Evolutionary conservation across 805 yeast species (phyloP).

Genomic region (Yamadazyma akitaensis): DNA sequence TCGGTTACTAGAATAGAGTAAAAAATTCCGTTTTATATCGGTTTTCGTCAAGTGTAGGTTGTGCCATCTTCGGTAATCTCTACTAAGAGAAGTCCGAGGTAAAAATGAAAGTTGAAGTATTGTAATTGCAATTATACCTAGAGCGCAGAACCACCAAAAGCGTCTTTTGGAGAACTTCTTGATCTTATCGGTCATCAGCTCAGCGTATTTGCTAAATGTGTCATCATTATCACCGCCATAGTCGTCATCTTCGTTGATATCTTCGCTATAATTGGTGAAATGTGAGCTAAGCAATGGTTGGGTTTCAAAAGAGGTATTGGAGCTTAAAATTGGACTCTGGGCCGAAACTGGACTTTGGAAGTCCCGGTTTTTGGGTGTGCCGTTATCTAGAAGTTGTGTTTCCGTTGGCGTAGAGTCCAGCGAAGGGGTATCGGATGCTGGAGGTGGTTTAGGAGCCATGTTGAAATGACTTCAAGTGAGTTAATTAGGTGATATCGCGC

Average conservation of each 20-base stretch:
- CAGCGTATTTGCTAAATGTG: conserved; percentile 1
- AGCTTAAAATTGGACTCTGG: conserved; percentile 4
- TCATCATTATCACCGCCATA: not conserved
- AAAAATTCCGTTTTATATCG: conserved; percentile 64
- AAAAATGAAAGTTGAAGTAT: conserved; percentile 67
- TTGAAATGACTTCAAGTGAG: not conserved
- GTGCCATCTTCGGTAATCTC: conserved; percentile 78
- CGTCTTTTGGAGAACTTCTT: conserved; percentile 26
- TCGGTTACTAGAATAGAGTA: conserved; percentile 33
- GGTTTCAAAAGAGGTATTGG: not conserved
- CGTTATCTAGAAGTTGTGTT: not conserved
- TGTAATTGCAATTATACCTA: conserved; percentile 51
- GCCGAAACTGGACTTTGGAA: not conserved
- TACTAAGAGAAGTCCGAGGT: conserved; percentile 77
- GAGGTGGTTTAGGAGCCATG: not conserved
- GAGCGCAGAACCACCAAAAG: conserved; percentile 44
- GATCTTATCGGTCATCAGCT: conserved; percentile 10
- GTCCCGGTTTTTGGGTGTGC: too few relatives aligned
- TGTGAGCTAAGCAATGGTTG: conserved; percentile 5
- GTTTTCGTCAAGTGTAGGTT: conserved; percentile 60
- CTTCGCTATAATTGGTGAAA: not conserved
- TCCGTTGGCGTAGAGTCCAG: not conserved
- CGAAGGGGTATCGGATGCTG: not conserved
- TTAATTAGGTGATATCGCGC: not conserved
- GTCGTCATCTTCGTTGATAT: not conserved